Percentiles rank a stretch among this genome's conserved stretches.
Evolutionary conservation across 305 asterid species (phyloP).

Genomic region (Fraxinus platypoda): DNA sequence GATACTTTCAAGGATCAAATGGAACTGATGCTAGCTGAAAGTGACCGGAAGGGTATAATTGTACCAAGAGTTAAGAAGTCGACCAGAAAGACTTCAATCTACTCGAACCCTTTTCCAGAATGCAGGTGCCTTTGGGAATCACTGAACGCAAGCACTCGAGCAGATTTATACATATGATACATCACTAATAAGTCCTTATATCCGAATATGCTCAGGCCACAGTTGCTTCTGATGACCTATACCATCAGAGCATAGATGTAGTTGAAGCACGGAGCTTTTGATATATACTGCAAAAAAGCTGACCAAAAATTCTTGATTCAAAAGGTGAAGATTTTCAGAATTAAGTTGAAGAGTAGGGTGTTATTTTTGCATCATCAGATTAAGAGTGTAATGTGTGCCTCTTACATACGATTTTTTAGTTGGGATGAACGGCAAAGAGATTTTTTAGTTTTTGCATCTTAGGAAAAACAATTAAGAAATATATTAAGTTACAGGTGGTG

Average conservation of each 20-base stretch:
- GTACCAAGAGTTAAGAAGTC: constrained; percentile 69
- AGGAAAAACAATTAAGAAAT: background rate
- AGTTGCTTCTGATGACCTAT: background rate
- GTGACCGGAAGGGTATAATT: constrained; percentile 66
- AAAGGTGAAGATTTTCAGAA: constrained; percentile 14
- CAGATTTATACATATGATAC: constrained; percentile 34
- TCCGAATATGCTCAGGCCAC: background rate
- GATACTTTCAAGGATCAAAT: constrained; percentile 64
- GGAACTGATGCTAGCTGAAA: constrained; percentile 72
- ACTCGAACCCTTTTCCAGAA: constrained; percentile 72
- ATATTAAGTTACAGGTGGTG: background rate
- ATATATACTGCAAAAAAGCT: background rate
- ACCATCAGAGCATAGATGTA: background rate
- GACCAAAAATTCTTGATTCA: background rate
- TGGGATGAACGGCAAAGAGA: background rate
- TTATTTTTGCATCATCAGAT: background rate
- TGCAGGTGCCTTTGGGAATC: constrained; percentile 79
- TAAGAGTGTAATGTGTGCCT: background rate
- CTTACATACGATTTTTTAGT: background rate
- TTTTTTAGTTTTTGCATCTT: background rate
- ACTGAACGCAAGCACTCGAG: constrained; percentile 35
- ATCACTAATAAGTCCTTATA: background rate
- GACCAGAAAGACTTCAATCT: constrained; percentile 68
- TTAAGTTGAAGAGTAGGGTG: constrained; percentile 7
- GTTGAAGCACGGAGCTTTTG: background rate